Evolutionary conservation across 331 rosid genomes (phyloP).

Genomic region (Malus hybrid): DNA sequence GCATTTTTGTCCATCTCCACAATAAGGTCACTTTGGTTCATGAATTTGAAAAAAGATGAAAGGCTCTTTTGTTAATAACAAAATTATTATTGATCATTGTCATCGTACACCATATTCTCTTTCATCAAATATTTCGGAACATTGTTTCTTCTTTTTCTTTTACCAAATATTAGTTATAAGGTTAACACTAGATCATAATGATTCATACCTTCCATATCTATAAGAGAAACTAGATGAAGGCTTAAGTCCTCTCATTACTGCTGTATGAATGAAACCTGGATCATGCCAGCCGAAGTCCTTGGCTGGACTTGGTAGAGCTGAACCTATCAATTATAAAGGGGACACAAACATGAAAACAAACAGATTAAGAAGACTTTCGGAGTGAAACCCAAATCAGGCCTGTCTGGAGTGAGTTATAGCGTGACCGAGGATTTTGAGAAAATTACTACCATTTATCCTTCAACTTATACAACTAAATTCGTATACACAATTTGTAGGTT

Average conservation of each 20-base stretch:
- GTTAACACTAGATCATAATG: background rate
- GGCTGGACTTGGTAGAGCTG: slow-evolving; percentile 56
- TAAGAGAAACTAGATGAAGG: slow-evolving; percentile 60
- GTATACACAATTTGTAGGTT: no score
- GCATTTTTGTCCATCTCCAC: slow-evolving; percentile 1
- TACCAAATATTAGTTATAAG: background rate
- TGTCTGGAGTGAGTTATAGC: no score
- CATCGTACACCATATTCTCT: background rate
- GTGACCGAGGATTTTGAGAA: no score
- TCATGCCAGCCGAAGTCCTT: slow-evolving; percentile 97
- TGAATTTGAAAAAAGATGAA: background rate
- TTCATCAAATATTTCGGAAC: background rate
- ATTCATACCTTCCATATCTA: slow-evolving; percentile 63
- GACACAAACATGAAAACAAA: background rate
- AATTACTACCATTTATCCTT: no score
- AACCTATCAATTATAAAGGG: slow-evolving; percentile 19
- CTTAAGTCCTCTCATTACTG: slow-evolving; percentile 53
- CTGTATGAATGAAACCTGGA: slow-evolving; percentile 85
- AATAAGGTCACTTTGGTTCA: background rate
- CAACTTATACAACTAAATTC: no score
- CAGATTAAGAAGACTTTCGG: background rate
- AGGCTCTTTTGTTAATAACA: background rate
- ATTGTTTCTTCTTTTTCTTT: background rate
- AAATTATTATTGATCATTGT: no score
- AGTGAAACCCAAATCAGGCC: background rate